Conservation (phyloP, 345 rosid genomes). For the Raphanus raphanistrum region DNA sequence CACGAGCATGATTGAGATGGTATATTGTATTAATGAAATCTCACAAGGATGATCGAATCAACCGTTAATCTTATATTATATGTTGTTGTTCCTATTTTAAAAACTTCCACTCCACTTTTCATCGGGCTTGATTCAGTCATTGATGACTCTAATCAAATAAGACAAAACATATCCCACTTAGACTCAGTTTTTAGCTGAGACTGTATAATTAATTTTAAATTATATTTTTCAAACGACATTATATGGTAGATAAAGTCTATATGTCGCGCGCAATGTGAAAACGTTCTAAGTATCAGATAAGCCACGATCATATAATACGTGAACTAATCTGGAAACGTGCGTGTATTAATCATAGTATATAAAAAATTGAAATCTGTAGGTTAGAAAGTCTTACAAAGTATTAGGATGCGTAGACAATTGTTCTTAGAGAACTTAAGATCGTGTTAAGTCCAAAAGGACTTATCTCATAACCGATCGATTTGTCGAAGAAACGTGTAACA, state of each 20-base stretch:
- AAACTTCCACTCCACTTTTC: slow-evolving; percentile 11
- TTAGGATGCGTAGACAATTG: slow-evolving; percentile 8
- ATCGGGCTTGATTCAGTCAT: slow-evolving; percentile 32
- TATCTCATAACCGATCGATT: slow-evolving; percentile 33
- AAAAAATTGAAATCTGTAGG: neutral
- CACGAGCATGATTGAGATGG: slow-evolving; percentile 29
- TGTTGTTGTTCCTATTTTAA: neutral
- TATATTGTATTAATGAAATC: neutral
- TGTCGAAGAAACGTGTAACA: slow-evolving; percentile 33
- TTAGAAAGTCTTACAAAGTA: slow-evolving; percentile 3
- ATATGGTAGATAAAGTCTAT: neutral
- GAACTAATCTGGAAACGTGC: neutral
- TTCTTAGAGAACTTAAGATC: slow-evolving; percentile 19
- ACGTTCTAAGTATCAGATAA: neutral
- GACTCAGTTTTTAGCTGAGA: neutral
- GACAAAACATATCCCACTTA: slow-evolving; percentile 36
- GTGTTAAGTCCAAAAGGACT: slow-evolving; percentile 29
- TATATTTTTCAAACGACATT: neutral
- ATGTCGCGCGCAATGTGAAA: neutral
- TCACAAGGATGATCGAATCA: slow-evolving; percentile 34
- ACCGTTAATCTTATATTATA: slow-evolving; percentile 29
- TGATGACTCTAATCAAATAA: slow-evolving; percentile 34
- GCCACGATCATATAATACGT: neutral
- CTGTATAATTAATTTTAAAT: neutral
- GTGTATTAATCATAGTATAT: neutral